phyloP scores from a whole-genome alignment of 2,329 filamentous ascomycete genomes.

The Talaromyces sp. region DNA sequence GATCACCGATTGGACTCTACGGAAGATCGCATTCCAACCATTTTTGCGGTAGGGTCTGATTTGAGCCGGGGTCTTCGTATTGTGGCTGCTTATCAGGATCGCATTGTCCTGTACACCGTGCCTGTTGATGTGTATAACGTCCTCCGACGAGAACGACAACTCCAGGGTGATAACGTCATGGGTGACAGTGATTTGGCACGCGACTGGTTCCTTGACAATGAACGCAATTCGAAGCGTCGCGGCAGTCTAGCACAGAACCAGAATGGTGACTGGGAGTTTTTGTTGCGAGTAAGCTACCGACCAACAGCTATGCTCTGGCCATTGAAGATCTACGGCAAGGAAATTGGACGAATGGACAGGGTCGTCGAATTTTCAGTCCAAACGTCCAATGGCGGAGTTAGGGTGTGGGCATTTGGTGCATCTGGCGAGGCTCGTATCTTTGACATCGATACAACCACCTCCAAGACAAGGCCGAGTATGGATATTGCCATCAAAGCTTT shows the following conservation, averaged over 20 bases:
- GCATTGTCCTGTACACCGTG: constrained; percentile 59
- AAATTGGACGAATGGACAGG: constrained; percentile 45
- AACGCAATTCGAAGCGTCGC: constrained; percentile 25
- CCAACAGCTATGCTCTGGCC: constrained; percentile 46
- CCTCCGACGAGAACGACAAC: constrained; percentile 32
- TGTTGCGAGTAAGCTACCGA: constrained; percentile 34
- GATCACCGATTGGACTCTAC: constrained; percentile 18
- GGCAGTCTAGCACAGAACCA: constrained; percentile 34
- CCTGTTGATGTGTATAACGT: constrained; percentile 55
- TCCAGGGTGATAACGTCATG: constrained; percentile 31
- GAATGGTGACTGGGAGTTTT: constrained; percentile 42
- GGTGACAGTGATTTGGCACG: constrained; percentile 32
- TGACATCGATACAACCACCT: constrained; percentile 40
- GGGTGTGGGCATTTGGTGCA: constrained; percentile 52
- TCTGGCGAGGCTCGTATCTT: constrained; percentile 46
- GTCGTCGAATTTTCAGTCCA: constrained; percentile 52
- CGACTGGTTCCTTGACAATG: constrained; percentile 32
- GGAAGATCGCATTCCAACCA: constrained; percentile 41
- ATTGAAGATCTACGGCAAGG: constrained; percentile 48
- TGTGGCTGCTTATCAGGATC: constrained; percentile 53
- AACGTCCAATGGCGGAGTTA: constrained; percentile 40
- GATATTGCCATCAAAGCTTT: constrained; percentile 26
- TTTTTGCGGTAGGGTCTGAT: constrained; percentile 58
- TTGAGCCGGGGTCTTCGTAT: constrained; percentile 57
- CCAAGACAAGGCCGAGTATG: constrained; percentile 14